Base-by-base conservation (phyloP, 805 yeast species). In the Candida glaebosa region DNA sequence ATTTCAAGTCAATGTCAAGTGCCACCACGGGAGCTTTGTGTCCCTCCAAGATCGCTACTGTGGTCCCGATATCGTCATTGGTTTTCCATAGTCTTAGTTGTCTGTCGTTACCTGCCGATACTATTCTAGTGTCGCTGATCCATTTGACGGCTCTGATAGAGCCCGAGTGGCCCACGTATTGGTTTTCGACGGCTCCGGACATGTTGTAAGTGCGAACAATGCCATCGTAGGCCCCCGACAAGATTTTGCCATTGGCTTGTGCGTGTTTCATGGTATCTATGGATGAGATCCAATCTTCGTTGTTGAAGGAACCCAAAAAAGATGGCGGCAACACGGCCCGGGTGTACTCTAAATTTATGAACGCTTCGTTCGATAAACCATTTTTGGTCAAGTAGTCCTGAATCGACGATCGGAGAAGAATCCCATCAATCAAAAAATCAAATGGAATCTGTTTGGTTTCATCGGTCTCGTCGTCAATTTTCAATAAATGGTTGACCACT, bases 281-380 rank as follows among this genome's bases (percentile, higher is more conserved):
- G 1, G 95, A 76, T 17, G 96, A 87, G 18, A 93, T 79, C 99
- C 99, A 93, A 64, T 93, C 99, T 47, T 91, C 96, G 57, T 91
- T 89, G 56, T 81, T 79, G 64, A 84, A 93, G 34, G 95, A 82
- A 2, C 95, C 88, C 48, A 89, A 69, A 56, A 79, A 90, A 18
- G 91, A 81, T n/a, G 99, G 99, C 15, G 99, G 99, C 39, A 91
- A 75, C 30, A 89, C 84, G 1, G 96, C 89, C 51, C 96, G 76
- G 9, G 96, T 87, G 67, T 93, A 93, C 58, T 93, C 99, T 36
- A 93, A 68, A 20, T 80, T 80, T 46, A 93, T 61, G 40, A 82
- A 78, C 1, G 86, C 77, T 72, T 93, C 99, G 19, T 82, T 75
- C 2, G 96, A 87, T 31, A 90, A 69, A 5, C 90, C 98, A 48